A percentile compares a stretch with the other conserved stretches of the same genome.
These are phyloP conservation scores for Starmerella powellii DNA, from an alignment of 805 yeast genomes.

Conservation along the genomic window DNA sequence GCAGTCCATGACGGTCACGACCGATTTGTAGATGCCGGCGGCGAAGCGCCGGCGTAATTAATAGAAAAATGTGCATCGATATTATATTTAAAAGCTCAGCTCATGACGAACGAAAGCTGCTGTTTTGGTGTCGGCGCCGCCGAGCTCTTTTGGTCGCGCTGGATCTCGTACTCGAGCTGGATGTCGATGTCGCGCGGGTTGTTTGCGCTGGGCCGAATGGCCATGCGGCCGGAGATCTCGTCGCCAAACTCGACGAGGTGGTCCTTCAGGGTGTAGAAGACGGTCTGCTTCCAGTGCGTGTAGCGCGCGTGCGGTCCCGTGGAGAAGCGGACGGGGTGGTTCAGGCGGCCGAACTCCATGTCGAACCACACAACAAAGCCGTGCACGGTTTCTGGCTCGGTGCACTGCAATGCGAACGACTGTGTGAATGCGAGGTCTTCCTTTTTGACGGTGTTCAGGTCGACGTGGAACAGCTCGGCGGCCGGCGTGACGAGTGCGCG, in stretches of 20 bases:
- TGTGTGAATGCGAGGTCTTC: constrained; percentile 68
- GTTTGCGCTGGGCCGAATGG: constrained; percentile 58
- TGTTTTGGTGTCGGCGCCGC: constrained; percentile 3
- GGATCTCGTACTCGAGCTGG: constrained; percentile 40
- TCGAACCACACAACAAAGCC: constrained; percentile 94
- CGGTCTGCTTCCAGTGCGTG: constrained; percentile 99
- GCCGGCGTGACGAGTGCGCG: constrained; percentile 63
- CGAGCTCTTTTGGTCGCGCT: neutral
- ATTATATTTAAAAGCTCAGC: no score
- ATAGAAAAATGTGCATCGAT: no score
- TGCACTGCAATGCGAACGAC: constrained; percentile 58
- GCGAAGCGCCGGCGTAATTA: no score
- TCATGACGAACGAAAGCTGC: constrained; percentile 11
- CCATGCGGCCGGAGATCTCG: constrained; percentile 52
- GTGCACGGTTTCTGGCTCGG: constrained; percentile 69
- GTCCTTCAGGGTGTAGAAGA: constrained; percentile 77
- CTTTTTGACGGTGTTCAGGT: constrained; percentile 75
- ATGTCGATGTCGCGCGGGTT: constrained; percentile 90
- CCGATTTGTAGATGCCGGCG: constrained; percentile 72
- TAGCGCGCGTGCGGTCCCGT: constrained; percentile 91
- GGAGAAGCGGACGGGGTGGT: constrained; percentile 52
- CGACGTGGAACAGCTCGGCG: constrained; percentile 62
- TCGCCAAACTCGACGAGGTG: constrained; percentile 70
- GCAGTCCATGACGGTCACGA: constrained; percentile 91
- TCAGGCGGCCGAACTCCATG: constrained; percentile 52